Evolutionary conservation across 2,329 filamentous ascomycete species (phyloP).

Genomic region (Claviceps sorghi): DNA sequence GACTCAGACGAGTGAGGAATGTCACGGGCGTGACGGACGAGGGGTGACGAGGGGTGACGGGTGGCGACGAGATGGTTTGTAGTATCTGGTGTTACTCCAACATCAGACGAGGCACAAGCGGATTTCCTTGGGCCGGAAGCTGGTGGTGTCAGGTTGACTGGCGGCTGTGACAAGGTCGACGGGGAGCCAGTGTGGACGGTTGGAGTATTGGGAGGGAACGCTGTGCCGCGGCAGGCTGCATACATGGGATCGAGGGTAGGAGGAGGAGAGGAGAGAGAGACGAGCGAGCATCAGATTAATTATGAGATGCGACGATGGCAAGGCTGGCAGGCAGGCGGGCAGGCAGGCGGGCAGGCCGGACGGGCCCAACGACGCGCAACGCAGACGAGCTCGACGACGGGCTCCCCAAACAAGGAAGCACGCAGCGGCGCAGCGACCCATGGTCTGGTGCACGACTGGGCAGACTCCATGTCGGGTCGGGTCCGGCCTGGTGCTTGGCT

Average conservation of each 20-base stretch:
- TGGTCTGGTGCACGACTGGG: not conserved
- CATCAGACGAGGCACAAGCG: not conserved
- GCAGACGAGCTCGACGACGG: no score
- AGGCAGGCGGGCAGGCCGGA: not conserved
- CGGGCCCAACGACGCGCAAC: not conserved
- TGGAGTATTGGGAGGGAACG: slow-evolving; percentile 1
- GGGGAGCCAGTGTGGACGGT: not conserved
- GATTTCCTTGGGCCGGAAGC: slow-evolving; percentile 1
- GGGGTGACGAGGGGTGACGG: slow-evolving; percentile 6
- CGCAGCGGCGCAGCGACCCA: not conserved
- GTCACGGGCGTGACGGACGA: not conserved
- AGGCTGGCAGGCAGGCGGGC: not conserved
- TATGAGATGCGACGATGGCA: not conserved
- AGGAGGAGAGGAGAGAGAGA: not conserved
- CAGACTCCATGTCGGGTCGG: no score
- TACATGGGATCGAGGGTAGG: not conserved
- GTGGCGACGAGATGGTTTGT: slow-evolving; percentile 4
- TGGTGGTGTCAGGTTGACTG: slow-evolving; percentile 2
- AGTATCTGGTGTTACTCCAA: slow-evolving; percentile 1
- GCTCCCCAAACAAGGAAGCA: not conserved
- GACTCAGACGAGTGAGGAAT: slow-evolving; percentile 5
- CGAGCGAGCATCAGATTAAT: not conserved
- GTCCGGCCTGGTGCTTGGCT: no score
- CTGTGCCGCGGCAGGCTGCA: slow-evolving; percentile 6
- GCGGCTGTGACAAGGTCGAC: not conserved